Conservation (phyloP, 176 grass and related monocot genomes). For the Carex myosuroides region DNA sequence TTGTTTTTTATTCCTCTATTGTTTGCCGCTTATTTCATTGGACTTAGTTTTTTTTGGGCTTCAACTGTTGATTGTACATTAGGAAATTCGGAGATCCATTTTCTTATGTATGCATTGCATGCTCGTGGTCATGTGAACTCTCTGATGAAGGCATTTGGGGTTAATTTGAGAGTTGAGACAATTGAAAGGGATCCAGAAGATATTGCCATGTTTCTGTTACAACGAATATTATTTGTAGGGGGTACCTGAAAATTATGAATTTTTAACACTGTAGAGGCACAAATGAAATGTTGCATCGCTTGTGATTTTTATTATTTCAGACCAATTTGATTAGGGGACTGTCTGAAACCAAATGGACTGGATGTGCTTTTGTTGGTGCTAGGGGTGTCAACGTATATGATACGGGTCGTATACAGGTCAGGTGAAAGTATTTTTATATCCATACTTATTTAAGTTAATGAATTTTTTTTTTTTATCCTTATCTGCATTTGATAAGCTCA, state of each 20-base stretch:
- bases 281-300: background rate
- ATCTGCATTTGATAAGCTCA: too few relatives aligned
- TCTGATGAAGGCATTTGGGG: background rate
- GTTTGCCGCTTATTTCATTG: background rate
- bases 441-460: too few relatives aligned
- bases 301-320: background rate
- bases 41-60: background rate
- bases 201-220: background rate
- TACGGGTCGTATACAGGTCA: too few relatives aligned
- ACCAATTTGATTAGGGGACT: background rate
- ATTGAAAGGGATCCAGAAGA: background rate
- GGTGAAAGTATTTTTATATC: too few relatives aligned
- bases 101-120: background rate
- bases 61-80: background rate
- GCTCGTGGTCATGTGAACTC: background rate
- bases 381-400: too few relatives aligned
- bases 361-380: background rate
- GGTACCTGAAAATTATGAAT: background rate
- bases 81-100: background rate
- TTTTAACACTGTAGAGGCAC: background rate
- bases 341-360: background rate
- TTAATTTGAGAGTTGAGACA: background rate
- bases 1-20: background rate
- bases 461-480: too few relatives aligned
- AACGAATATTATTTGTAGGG: background rate